Evolutionary conservation across 768 basidiomycete species (phyloP).

Genomic region (Phylloporus arenicola): DNA sequence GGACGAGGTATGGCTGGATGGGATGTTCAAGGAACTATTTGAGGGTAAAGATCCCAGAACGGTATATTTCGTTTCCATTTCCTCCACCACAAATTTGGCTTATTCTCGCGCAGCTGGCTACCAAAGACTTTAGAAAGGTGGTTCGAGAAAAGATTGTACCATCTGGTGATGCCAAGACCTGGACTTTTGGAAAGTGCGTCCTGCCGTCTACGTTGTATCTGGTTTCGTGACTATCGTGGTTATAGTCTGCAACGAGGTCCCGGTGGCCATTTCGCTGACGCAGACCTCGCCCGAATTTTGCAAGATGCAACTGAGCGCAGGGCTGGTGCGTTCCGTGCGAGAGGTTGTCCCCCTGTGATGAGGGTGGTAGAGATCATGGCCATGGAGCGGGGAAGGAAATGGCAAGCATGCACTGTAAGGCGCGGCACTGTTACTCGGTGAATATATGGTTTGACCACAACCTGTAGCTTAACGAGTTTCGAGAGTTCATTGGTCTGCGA

Average conservation of each 20-base stretch:
- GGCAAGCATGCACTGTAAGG: conserved; percentile 69
- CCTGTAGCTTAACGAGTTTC: conserved; percentile 61
- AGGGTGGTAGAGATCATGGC: conserved; percentile 64
- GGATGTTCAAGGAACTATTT: conserved; percentile 42
- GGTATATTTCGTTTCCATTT: conserved; percentile 25
- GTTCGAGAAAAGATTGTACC: conserved; percentile 11
- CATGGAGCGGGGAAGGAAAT: conserved; percentile 59
- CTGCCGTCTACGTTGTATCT: not conserved
- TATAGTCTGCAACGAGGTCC: conserved; percentile 46
- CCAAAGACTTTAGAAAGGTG: conserved; percentile 15
- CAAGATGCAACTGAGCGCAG: conserved; percentile 54
- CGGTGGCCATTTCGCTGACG: conserved; percentile 56
- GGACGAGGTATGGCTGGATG: conserved; percentile 55
- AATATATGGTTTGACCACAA: not conserved
- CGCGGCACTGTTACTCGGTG: not conserved
- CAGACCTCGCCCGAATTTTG: conserved; percentile 56
- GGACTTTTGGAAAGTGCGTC: conserved; percentile 50
- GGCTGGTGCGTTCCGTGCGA: conserved; percentile 62
- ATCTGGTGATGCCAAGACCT: conserved; percentile 32
- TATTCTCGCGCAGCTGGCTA: conserved; percentile 12
- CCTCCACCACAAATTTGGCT: not conserved
- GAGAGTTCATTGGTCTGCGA: conserved; percentile 65
- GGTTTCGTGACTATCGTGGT: not conserved
- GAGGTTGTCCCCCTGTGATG: conserved; percentile 62
- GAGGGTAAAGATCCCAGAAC: conserved; percentile 34